Conservation (phyloP, 192 early-diverging fungal species). For the Ambispora gerdemannii region DNA sequence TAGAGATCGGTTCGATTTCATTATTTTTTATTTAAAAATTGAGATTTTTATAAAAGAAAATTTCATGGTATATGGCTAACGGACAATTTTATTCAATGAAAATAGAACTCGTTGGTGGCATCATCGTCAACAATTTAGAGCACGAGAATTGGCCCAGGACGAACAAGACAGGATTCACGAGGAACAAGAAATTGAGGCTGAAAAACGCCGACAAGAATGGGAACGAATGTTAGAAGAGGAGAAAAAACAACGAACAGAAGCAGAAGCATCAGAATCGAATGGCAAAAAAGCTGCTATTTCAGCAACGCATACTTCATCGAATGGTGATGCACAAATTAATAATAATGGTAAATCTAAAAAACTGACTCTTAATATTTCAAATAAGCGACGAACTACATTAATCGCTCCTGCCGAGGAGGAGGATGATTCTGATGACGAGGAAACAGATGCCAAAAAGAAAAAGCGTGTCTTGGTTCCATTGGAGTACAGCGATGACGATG, state of each 20-base stretch:
- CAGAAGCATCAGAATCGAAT: conserved; percentile 27
- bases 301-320: conserved; percentile 9
- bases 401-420: conserved; percentile 30
- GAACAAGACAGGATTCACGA: conserved; percentile 59
- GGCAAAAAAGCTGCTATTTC: conserved; percentile 7
- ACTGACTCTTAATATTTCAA: conserved; percentile 29
- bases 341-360: conserved; percentile 23
- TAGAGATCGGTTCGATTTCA: conserved; percentile 59
- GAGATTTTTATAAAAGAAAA: background rate
- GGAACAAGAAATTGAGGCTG: conserved; percentile 45
- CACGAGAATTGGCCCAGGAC: conserved; percentile 69
- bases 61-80: too few relatives aligned
- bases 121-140: conserved; percentile 52
- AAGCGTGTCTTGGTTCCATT: conserved; percentile 49
- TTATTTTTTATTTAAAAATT: conserved; percentile 4
- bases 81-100: too few relatives aligned
- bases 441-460: conserved; percentile 47
- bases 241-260: conserved; percentile 34
- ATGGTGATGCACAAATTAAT: conserved; percentile 28
- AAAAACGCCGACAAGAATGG: conserved; percentile 36
- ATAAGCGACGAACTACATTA: conserved; percentile 34
- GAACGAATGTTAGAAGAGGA: conserved; percentile 28
- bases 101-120: conserved; percentile 71
- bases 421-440: conserved; percentile 52
- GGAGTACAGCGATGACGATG: conserved; percentile 50